Evolutionary conservation across 2,329 filamentous ascomycete genomes (phyloP), one percentile per base, ranked within the genome.

Genomic region (Calonectria henricotiae): DNA sequence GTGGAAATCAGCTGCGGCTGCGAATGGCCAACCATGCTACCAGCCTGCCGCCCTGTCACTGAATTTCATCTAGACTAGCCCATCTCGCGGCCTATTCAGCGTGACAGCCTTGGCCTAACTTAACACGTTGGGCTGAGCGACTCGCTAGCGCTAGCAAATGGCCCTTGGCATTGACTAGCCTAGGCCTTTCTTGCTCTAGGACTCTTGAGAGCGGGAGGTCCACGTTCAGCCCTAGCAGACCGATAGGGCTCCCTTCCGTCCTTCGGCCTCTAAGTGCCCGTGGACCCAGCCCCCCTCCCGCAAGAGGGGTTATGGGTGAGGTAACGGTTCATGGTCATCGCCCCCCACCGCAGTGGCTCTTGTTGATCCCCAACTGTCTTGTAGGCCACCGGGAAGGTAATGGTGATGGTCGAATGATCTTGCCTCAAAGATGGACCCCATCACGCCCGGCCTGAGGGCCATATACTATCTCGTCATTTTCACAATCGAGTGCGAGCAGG

Each of bases 401-500:
- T 55, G 51, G 32, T 7, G 51, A 58, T 58, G 20, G 12, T 32
- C 0, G 17, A 13, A 32, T 37, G 5, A 13, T 58, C 20, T 37
- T 23, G 15, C 32, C 51, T 12, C 23, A n/a, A 35, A 37, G 3
- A 65, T 63, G 61, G 61, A 63, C 7, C 43, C 61, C 41, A 23
- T 15, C 11, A 62, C n/a, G 20, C 35, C 5, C 25, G 51, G 35
- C 35, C 54, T 71, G 20, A 47, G 63, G 62, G 64, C 71, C 63
- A 73, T 64, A 6, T 75, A 69, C 35, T 44, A 69, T 39, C 60
- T 76, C 15, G 23, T 76, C 43, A 46, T 74, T 27, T 72, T 63
- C 46, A 64, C 61, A 13, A 72, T 77, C 54, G 75, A 78, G 30
- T 68, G 75, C 23, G 75, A 74, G 6, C 77, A 79, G 12, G 75